These are phyloP conservation scores for Daldinia sp. DNA, from an alignment of 2,329 filamentous ascomycete species.

Conservation along the genomic window DNA sequence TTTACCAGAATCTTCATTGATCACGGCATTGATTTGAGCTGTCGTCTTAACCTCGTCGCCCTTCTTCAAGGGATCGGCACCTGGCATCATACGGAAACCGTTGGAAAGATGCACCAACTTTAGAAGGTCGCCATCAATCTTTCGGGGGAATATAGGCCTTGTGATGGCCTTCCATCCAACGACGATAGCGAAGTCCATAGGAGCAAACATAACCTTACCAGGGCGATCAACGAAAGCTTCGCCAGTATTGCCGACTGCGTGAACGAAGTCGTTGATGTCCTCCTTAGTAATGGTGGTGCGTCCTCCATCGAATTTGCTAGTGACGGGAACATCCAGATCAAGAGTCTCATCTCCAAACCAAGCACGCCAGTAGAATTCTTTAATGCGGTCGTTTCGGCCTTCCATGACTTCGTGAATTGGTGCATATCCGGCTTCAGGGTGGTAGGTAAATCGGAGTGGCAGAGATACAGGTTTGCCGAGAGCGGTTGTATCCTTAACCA, in stretches of 20 bases:
- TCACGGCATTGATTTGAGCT: slow-evolving; percentile 94
- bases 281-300: slow-evolving; percentile 86
- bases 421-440: slow-evolving; percentile 95
- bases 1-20: slow-evolving; percentile 98
- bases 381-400: slow-evolving; percentile 95
- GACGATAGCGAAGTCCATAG: slow-evolving; percentile 99
- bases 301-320: slow-evolving; percentile 89
- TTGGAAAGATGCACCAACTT: slow-evolving; percentile 98
- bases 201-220: slow-evolving; percentile 91
- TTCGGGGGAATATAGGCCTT: slow-evolving; percentile 97
- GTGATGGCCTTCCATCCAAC: slow-evolving; percentile 99
- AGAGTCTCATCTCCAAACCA: slow-evolving; percentile 93
- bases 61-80: slow-evolving; percentile 93
- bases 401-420: slow-evolving; percentile 97
- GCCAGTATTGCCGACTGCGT: slow-evolving; percentile 96
- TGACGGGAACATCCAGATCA: slow-evolving; percentile 84
- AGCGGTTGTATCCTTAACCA: slow-evolving; percentile 93
- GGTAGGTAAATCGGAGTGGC: slow-evolving; percentile 89
- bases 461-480: slow-evolving; percentile 83
- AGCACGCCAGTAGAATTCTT: slow-evolving; percentile 98
- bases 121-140: slow-evolving; percentile 93
- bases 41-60: slow-evolving; percentile 92
- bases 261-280: slow-evolving; percentile 98
- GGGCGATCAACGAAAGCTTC: slow-evolving; percentile 97
- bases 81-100: slow-evolving; percentile 97